Conservation (phyloP, 805 yeast species). For the Nadsonia fulvescens region DNA sequence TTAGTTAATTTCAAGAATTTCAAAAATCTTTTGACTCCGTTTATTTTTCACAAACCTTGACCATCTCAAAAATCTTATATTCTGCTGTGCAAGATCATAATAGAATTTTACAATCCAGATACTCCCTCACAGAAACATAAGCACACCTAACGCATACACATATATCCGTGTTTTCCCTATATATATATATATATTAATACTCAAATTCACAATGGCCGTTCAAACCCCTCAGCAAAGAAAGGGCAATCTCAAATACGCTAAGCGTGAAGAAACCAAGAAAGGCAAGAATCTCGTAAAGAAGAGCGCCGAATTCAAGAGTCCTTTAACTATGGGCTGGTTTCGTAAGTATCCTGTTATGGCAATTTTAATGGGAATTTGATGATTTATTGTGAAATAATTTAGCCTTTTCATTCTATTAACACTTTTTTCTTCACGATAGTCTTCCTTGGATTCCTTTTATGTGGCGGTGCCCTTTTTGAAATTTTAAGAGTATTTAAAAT, state of each 20-base stretch:
- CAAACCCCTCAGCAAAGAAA: slow-evolving; percentile 79
- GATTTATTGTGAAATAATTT: background rate
- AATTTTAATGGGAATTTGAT: background rate
- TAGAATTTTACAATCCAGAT: too few relatives aligned
- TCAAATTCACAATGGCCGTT: too few relatives aligned
- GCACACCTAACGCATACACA: too few relatives aligned
- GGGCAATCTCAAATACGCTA: slow-evolving; percentile 74
- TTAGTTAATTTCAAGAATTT: too few relatives aligned
- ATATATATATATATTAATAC: too few relatives aligned
- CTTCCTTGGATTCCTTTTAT: slow-evolving; percentile 43
- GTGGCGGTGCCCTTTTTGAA: slow-evolving; percentile 74
- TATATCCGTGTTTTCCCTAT: too few relatives aligned
- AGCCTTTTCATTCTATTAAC: slow-evolving; percentile 3
- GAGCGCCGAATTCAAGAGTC: slow-evolving; percentile 21
- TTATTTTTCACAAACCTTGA: too few relatives aligned
- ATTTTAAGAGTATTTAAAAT: slow-evolving; percentile 25
- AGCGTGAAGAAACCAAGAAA: slow-evolving; percentile 48
- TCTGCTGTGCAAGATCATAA: too few relatives aligned
- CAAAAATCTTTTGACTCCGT: too few relatives aligned
- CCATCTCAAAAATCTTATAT: too few relatives aligned
- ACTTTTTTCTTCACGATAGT: too few relatives aligned
- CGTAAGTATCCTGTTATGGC: slow-evolving; percentile 21
- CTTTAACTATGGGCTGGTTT: slow-evolving; percentile 52
- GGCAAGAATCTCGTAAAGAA: slow-evolving; percentile 40
- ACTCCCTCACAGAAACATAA: too few relatives aligned